Percentiles rank a stretch among this genome's conserved stretches.
These are phyloP conservation scores for Nidula niveotomentosa DNA, from an alignment of 1,284 basidiomycete species.

Conservation along the genomic window DNA sequence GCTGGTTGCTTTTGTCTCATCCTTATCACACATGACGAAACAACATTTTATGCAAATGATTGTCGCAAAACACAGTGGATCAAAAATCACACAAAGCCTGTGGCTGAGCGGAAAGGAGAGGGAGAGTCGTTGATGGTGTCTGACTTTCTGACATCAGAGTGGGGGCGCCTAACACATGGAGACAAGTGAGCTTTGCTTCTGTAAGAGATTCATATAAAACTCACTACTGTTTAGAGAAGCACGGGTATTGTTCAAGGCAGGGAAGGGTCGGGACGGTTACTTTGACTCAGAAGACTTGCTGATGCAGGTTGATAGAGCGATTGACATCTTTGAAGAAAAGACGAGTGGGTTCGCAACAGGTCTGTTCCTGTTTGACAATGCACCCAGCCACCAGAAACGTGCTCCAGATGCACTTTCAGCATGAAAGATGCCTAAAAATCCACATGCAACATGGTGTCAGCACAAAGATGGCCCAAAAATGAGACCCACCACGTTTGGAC, in stretches of 20 bases:
- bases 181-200: no score
- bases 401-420: slow-evolving; percentile 29
- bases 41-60: slow-evolving; percentile 39
- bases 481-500: slow-evolving; percentile 14
- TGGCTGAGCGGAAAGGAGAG: slow-evolving; percentile 26
- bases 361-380: slow-evolving; percentile 36
- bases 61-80: slow-evolving; percentile 24
- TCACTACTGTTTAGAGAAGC: slow-evolving; percentile 10
- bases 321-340: slow-evolving; percentile 29
- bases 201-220: no score
- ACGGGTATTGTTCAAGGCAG: slow-evolving; percentile 26
- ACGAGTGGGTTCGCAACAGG: slow-evolving; percentile 21
- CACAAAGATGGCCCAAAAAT: slow-evolving; percentile 21
- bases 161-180: slow-evolving; percentile 19
- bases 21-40: slow-evolving; percentile 34
- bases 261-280: slow-evolving; percentile 32
- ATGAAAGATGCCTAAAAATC: slow-evolving; percentile 27
- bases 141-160: slow-evolving; percentile 31
- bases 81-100: slow-evolving; percentile 6
- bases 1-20: slow-evolving; percentile 19
- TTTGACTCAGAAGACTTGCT: slow-evolving; percentile 26
- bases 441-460: slow-evolving; percentile 17
- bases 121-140: slow-evolving; percentile 32
- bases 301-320: slow-evolving; percentile 22
- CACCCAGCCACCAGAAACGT: slow-evolving; percentile 30